Evolutionary conservation across 2,329 filamentous ascomycete species (phyloP).

Genomic region (Colletotrichum caudatum): DNA sequence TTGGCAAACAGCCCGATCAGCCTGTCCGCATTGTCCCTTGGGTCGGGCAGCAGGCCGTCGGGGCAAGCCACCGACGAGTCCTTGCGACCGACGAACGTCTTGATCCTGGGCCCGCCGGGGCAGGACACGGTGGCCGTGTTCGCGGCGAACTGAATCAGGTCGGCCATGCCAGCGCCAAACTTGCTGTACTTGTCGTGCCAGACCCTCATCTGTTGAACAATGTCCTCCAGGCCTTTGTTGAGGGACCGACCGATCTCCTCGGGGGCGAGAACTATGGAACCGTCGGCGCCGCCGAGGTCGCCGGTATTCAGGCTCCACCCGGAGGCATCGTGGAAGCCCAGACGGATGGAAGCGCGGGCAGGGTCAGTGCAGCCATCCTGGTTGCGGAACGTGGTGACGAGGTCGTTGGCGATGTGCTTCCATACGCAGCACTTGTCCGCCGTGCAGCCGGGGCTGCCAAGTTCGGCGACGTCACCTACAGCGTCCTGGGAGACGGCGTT

Average conservation of each 20-base stretch:
- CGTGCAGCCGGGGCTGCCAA: conserved; percentile 43
- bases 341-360: conserved; percentile 59
- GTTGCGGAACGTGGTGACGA: conserved; percentile 52
- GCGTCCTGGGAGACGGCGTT: conserved; percentile 26
- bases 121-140: conserved; percentile 63
- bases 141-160: conserved; percentile 66
- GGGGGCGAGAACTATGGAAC: conserved; percentile 55
- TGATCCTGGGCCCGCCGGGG: conserved; percentile 59
- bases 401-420: conserved; percentile 56
- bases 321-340: conserved; percentile 63
- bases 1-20: conserved; percentile 62
- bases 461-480: conserved; percentile 45
- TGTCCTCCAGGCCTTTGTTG: conserved; percentile 61
- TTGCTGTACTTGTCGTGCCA: conserved; percentile 58
- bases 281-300: conserved; percentile 59
- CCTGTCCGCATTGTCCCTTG: conserved; percentile 56
- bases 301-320: conserved; percentile 54
- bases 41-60: conserved; percentile 57
- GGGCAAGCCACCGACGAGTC: conserved; percentile 57
- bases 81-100: conserved; percentile 63
- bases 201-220: conserved; percentile 53
- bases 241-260: conserved; percentile 52
- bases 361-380: conserved; percentile 55
- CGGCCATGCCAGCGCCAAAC: conserved; percentile 60
- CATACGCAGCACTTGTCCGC: conserved; percentile 60